phyloP scores from a whole-genome alignment of 345 rosid species.

The Passiflora organensis region DNA sequence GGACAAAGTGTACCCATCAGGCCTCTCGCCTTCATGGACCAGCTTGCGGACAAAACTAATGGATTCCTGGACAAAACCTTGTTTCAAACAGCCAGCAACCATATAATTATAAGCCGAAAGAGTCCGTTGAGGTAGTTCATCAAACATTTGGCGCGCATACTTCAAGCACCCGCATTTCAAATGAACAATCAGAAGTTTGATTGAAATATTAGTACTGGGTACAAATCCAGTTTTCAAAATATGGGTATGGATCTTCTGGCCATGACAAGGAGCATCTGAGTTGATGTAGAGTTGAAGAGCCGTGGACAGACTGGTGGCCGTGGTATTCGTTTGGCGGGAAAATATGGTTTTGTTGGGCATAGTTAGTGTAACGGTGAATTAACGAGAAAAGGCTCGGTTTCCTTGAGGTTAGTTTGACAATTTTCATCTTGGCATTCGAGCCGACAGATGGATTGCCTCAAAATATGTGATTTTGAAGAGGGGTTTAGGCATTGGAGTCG shows the following conservation, averaged over 20 bases:
- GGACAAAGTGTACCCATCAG: slow-evolving; percentile 72
- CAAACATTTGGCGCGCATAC: slow-evolving; percentile 68
- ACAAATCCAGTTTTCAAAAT: slow-evolving; percentile 58
- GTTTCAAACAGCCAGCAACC: slow-evolving; percentile 60
- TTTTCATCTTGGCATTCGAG: slow-evolving; percentile 17
- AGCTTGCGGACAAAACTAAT: slow-evolving; percentile 40
- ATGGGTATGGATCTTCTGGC: slow-evolving; percentile 60
- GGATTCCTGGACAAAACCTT: slow-evolving; percentile 37
- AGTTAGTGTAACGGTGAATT: background rate
- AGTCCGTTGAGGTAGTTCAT: slow-evolving; percentile 58
- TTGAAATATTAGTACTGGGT: slow-evolving; percentile 50
- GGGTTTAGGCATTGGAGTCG: too few species aligned
- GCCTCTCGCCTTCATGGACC: slow-evolving; percentile 48
- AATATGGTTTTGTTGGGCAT: background rate
- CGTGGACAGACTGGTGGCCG: slow-evolving; percentile 24
- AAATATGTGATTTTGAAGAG: too few species aligned
- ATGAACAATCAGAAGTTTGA: slow-evolving; percentile 59
- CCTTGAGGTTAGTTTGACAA: slow-evolving; percentile 13
- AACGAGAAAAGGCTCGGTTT: slow-evolving; percentile 13
- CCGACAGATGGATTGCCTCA: background rate
- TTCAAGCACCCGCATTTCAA: slow-evolving; percentile 49
- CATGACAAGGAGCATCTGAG: slow-evolving; percentile 49
- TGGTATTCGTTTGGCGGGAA: slow-evolving; percentile 1
- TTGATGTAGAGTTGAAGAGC: slow-evolving; percentile 65
- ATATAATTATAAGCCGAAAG: slow-evolving; percentile 75